Evolutionary conservation across 1,139 yeast species (phyloP).

Genomic region (Pichia sp.): DNA sequence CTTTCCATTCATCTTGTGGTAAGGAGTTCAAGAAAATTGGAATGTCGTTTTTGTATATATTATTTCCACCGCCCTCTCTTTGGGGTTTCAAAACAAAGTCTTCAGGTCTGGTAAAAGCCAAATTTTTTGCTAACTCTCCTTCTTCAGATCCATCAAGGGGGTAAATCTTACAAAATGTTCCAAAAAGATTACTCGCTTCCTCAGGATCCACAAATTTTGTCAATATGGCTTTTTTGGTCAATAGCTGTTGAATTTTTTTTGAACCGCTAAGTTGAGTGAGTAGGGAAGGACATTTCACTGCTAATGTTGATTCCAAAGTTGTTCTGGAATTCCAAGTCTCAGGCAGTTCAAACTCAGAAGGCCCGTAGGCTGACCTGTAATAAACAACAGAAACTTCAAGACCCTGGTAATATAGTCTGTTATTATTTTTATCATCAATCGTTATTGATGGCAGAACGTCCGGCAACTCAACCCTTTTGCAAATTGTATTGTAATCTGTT

Average conservation of each 20-base stretch:
- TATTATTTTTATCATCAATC: conserved; percentile 35
- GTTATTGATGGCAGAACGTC: conserved; percentile 48
- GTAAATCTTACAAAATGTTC: conserved; percentile 78
- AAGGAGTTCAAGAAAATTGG: conserved; percentile 62
- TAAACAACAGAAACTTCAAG: conserved; percentile 85
- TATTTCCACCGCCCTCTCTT: conserved; percentile 95
- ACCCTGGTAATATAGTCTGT: conserved; percentile 48
- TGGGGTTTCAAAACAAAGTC: conserved; percentile 89
- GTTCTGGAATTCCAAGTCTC: conserved; percentile 75
- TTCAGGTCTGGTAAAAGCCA: conserved; percentile 67
- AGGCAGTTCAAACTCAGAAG: conserved; percentile 47
- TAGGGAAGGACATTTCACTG: conserved; percentile 88
- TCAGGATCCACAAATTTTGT: conserved; percentile 42
- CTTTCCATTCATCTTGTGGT: conserved; percentile 78
- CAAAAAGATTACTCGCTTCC: conserved; percentile 34
- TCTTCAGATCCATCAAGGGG: conserved; percentile 72
- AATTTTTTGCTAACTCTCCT: conserved; percentile 60
- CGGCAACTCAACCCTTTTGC: conserved; percentile 64
- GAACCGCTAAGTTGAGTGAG: conserved; percentile 89
- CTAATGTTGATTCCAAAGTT: conserved; percentile 64
- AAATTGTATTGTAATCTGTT: conserved; percentile 50
- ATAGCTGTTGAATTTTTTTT: conserved; percentile 85
- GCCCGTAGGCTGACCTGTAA: conserved; percentile 85
- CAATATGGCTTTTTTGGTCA: conserved; percentile 55
- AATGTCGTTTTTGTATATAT: conserved; percentile 79